Evolutionary conservation across 345 rosid genomes (phyloP).

Genomic region (Psidium friedrichsthalianum): DNA sequence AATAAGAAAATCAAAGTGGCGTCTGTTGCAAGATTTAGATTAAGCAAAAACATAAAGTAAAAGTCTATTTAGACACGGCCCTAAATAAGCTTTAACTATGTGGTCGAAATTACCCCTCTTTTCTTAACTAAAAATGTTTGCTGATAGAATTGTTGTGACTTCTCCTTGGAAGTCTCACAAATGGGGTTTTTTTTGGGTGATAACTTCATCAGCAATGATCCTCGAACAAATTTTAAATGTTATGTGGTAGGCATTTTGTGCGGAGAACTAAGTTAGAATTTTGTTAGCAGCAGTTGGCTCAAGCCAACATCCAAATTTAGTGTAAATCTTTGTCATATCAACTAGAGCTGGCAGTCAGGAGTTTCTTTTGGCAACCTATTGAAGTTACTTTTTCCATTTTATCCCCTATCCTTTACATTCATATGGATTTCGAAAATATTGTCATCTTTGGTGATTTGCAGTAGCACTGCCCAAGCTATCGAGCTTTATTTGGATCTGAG

Average conservation of each 20-base stretch:
- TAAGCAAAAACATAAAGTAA: background rate
- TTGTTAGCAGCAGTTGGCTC: background rate
- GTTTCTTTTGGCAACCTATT: background rate
- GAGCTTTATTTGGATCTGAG: slow-evolving; percentile 85
- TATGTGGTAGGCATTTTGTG: background rate
- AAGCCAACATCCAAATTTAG: background rate
- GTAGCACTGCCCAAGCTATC: slow-evolving; percentile 70
- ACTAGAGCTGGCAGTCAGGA: background rate
- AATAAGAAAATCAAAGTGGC: background rate
- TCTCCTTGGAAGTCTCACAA: background rate
- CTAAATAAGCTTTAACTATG: background rate
- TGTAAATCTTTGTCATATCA: background rate
- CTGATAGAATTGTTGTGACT: background rate
- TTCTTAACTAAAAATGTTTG: background rate
- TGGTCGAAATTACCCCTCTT: background rate
- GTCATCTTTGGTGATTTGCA: slow-evolving; percentile 11
- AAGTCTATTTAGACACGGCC: background rate
- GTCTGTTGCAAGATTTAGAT: background rate
- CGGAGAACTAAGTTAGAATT: background rate
- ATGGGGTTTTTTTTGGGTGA: background rate
- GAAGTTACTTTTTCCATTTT: background rate
- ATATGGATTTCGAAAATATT: background rate
- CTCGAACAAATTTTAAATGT: background rate
- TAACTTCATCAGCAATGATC: background rate
- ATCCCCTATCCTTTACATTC: background rate